A percentile compares a stretch with the other conserved stretches of the same genome.
Evolutionary conservation across 2,329 filamentous ascomycete genomes (phyloP).

Genomic region (Penicillium sp.): DNA sequence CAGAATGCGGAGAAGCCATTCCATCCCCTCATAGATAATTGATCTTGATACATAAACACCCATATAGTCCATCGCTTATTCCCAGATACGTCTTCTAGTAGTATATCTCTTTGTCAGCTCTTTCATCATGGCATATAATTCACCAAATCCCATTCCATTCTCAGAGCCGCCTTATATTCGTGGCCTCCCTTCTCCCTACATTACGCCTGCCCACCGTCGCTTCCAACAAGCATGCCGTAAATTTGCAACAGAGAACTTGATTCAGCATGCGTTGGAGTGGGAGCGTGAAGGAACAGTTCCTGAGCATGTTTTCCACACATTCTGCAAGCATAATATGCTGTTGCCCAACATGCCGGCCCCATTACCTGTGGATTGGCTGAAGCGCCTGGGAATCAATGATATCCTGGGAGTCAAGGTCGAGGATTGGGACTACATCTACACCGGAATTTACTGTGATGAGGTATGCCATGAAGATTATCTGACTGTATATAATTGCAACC

Average conservation of each 20-base stretch:
- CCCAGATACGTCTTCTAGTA: no score
- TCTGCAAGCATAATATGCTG: constrained; percentile 65
- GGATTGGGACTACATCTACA: constrained; percentile 71
- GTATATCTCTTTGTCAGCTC: not conserved
- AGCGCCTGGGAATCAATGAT: constrained; percentile 62
- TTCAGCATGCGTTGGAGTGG: constrained; percentile 65
- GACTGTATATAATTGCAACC: not conserved
- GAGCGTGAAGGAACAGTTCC: constrained; percentile 64
- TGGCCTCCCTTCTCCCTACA: constrained; percentile 69
- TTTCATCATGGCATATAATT: constrained; percentile 28
- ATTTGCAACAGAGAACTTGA: constrained; percentile 63
- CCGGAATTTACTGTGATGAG: constrained; percentile 68
- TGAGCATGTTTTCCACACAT: constrained; percentile 61
- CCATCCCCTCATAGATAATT: not conserved
- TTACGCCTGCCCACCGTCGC: constrained; percentile 60
- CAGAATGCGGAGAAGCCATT: constrained; percentile 15
- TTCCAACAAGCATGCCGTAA: constrained; percentile 67
- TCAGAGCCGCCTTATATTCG: constrained; percentile 69
- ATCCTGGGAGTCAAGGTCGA: constrained; percentile 67
- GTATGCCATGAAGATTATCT: constrained; percentile 24
- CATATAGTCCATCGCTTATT: not conserved
- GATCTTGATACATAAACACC: not conserved
- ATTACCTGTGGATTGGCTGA: constrained; percentile 65
- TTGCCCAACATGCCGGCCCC: constrained; percentile 68
- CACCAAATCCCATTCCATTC: constrained; percentile 57